Percentiles rank a stretch among this genome's conserved stretches.
These are phyloP conservation scores for Sedum album DNA, from an alignment of 164 flowering plant genomes.

Conservation along the genomic window DNA sequence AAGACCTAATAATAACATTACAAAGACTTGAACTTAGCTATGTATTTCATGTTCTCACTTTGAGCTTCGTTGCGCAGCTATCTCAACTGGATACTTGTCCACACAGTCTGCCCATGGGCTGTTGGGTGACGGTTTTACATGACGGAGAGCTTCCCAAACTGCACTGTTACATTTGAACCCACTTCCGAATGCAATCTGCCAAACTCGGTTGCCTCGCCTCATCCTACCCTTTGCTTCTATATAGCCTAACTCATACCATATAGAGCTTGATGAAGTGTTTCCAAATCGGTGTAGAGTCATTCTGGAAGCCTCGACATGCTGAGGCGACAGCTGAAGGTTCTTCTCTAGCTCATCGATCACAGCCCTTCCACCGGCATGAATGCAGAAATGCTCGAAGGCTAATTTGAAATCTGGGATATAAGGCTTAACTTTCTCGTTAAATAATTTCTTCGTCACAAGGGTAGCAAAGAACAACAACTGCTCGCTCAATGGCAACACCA, in stretches of 20 bases:
- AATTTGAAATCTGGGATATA: slow-evolving; percentile 83
- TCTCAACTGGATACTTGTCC: slow-evolving; percentile 48
- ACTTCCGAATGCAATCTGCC: slow-evolving; percentile 84
- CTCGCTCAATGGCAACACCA: slow-evolving; percentile 69
- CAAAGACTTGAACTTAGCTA: background rate
- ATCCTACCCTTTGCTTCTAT: slow-evolving; percentile 74
- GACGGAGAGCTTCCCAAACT: slow-evolving; percentile 62
- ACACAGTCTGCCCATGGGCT: slow-evolving; percentile 82
- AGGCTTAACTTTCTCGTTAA: slow-evolving; percentile 52
- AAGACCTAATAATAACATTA: background rate
- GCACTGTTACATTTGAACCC: slow-evolving; percentile 87
- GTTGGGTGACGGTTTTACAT: slow-evolving; percentile 45
- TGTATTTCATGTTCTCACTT: background rate
- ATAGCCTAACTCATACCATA: slow-evolving; percentile 76
- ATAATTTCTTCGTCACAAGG: slow-evolving; percentile 43
- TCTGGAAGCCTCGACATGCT: slow-evolving; percentile 70
- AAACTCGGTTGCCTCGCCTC: slow-evolving; percentile 52
- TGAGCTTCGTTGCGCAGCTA: slow-evolving; percentile 11
- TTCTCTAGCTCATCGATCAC: slow-evolving; percentile 92
- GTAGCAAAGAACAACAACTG: slow-evolving; percentile 60
- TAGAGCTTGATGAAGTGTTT: slow-evolving; percentile 72
- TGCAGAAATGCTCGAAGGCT: slow-evolving; percentile 77
- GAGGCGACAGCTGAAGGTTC: slow-evolving; percentile 48
- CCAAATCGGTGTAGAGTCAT: slow-evolving; percentile 79
- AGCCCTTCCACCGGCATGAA: slow-evolving; percentile 82